phyloP scores from a whole-genome alignment of 202 grass and related monocot genomes.

The Carex sylvatica region DNA sequence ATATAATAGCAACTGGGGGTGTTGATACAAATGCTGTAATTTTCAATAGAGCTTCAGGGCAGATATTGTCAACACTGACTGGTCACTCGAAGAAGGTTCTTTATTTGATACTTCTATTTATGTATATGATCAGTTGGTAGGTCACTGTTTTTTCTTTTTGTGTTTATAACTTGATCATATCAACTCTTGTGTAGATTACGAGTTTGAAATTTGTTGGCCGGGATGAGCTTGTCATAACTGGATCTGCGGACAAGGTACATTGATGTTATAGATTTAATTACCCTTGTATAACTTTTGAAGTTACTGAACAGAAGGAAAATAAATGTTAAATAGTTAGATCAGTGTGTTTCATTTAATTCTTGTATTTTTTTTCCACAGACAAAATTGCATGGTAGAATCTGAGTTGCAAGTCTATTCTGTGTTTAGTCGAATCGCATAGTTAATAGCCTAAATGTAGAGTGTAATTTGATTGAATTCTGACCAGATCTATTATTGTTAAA shows the following conservation, averaged over 20 bases:
- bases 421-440: neutral
- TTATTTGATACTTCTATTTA: neutral
- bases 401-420: neutral
- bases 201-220: constrained; percentile 90
- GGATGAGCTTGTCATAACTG: constrained; percentile 70
- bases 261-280: constrained; percentile 16
- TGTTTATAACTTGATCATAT: constrained; percentile 15
- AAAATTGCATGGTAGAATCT: neutral
- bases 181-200: constrained; percentile 55
- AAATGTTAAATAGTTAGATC: neutral
- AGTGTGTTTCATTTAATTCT: neutral
- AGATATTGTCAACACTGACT: constrained; percentile 81
- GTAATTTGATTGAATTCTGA: neutral
- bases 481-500: neutral
- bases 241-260: constrained; percentile 85
- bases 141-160: neutral
- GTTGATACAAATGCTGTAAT: constrained; percentile 91
- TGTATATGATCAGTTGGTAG: neutral
- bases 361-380: neutral
- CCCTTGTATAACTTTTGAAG: neutral
- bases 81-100: constrained; percentile 99
- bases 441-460: neutral
- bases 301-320: neutral
- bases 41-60: constrained; percentile 81
- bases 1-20: constrained; percentile 86